A percentile compares a stretch with the other conserved stretches of the same genome.
phyloP scores from a whole-genome alignment of 495 filamentous ascomycete genomes.

The Xylaria longipes region DNA sequence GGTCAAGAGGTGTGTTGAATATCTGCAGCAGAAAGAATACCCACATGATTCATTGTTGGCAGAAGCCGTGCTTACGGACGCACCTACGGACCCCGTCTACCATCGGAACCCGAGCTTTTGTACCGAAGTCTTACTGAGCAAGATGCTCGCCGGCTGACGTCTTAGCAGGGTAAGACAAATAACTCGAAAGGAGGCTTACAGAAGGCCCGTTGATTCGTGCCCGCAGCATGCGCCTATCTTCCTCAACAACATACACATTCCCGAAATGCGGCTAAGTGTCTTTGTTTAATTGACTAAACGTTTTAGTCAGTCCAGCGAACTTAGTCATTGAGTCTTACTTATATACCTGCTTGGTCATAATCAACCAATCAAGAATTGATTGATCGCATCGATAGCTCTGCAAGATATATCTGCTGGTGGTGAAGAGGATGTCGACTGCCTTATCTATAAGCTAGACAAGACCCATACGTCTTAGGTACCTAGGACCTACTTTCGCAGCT shows the following conservation, averaged over 20 bases:
- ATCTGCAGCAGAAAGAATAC: too few relatives aligned
- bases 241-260: neutral
- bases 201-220: neutral
- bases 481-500: neutral
- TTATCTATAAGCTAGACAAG: neutral
- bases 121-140: neutral
- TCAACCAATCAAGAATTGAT: neutral
- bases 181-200: neutral
- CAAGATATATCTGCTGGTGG: neutral
- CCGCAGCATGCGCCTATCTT: neutral
- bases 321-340: neutral
- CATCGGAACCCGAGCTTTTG: neutral
- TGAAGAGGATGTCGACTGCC: neutral
- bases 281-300: neutral
- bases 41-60: neutral
- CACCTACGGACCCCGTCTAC: neutral
- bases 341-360: neutral
- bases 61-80: neutral
- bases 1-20: too few relatives aligned
- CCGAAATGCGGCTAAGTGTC: neutral
- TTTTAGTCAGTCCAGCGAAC: neutral
- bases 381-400: neutral
- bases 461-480: neutral
- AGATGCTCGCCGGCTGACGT: neutral
- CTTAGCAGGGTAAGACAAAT: neutral